Percentiles rank a stretch among this genome's conserved stretches.
These are phyloP conservation scores for Diaporthe vaccinii DNA, from an alignment of 2,329 filamentous ascomycete genomes.

Conservation along the genomic window DNA sequence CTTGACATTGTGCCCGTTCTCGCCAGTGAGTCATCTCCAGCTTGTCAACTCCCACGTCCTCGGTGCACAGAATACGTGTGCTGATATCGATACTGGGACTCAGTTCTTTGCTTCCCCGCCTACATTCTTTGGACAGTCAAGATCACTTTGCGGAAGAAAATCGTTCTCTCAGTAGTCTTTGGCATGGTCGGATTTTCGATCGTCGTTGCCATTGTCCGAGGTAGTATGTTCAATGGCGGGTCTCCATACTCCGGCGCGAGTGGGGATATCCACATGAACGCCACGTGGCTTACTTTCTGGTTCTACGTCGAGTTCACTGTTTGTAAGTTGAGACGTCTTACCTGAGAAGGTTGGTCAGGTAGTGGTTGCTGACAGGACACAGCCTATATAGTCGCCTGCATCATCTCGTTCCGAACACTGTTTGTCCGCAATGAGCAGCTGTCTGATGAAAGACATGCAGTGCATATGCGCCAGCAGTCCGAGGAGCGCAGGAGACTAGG, in stretches of 20 bases:
- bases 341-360: background rate
- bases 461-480: background rate
- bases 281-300: constrained; percentile 43
- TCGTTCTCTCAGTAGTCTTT: constrained; percentile 40
- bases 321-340: constrained; percentile 14
- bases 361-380: background rate
- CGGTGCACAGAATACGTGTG: background rate
- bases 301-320: constrained; percentile 42
- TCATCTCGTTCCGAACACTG: constrained; percentile 44
- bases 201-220: constrained; percentile 42
- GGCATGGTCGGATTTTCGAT: constrained; percentile 41
- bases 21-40: too few relatives aligned
- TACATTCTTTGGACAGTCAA: constrained; percentile 41
- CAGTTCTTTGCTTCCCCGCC: constrained; percentile 43
- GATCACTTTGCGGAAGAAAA: constrained; percentile 41
- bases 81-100: background rate
- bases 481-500: background rate
- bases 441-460: background rate
- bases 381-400: constrained; percentile 43
- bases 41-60: too few relatives aligned
- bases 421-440: constrained; percentile 36
- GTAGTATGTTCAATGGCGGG: constrained; percentile 39
- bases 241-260: constrained; percentile 26
- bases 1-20: too few relatives aligned
- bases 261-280: background rate